Percentiles rank a stretch among this genome's conserved stretches.
Evolutionary conservation across 2,329 filamentous ascomycete species (phyloP).

Genomic region (Penicillium concentricum): DNA sequence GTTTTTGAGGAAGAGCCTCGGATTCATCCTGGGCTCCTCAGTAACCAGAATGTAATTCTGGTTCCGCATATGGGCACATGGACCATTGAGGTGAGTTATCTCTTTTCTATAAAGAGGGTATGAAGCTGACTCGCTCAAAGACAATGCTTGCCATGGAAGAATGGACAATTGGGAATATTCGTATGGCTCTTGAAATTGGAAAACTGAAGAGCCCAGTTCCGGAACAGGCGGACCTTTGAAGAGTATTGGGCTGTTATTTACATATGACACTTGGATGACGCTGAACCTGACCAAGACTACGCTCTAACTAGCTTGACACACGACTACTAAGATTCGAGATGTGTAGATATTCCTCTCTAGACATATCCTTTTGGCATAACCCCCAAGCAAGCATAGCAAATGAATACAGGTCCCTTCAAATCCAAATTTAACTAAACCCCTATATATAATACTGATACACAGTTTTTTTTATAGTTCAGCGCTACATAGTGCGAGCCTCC

Average conservation of each 20-base stretch:
- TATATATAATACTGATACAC: no score
- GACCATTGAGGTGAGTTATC: conserved; percentile 59
- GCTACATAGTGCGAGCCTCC: no score
- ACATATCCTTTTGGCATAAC: no score
- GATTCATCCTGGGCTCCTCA: conserved; percentile 69
- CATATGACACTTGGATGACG: no score
- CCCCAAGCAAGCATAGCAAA: no score
- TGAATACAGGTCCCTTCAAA: no score
- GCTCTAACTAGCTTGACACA: no score
- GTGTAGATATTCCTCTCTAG: no score
- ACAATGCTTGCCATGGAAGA: conserved; percentile 66
- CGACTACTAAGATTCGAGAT: no score
- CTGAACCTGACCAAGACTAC: not conserved
- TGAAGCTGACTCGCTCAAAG: conserved; percentile 27
- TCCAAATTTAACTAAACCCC: no score
- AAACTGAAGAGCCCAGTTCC: conserved; percentile 68
- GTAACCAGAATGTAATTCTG: conserved; percentile 70
- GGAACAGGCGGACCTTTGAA: conserved; percentile 58
- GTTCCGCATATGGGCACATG: conserved; percentile 86
- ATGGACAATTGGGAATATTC: conserved; percentile 71
- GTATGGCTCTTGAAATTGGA: conserved; percentile 60
- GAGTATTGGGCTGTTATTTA: not conserved
- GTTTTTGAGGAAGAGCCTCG: conserved; percentile 81
- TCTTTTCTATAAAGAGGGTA: not conserved
- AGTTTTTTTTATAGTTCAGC: no score